phyloP scores from a whole-genome alignment of 1,139 yeast species.

The Saccharomyces pastorianus region DNA sequence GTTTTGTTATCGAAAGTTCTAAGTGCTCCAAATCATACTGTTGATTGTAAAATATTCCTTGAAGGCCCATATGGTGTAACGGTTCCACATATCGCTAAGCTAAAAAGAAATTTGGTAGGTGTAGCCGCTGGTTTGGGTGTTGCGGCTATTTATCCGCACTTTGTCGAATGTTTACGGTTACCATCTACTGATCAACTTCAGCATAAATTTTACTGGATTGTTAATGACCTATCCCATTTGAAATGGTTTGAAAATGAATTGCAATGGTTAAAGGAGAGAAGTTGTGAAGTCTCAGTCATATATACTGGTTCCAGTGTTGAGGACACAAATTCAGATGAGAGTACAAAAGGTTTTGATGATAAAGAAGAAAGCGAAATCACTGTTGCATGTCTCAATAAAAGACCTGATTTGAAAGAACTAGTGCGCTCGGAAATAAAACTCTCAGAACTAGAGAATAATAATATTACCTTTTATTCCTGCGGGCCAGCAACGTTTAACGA shows the following conservation, averaged over 20 bases:
- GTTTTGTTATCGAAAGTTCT: constrained; percentile 31
- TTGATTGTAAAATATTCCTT: constrained; percentile 34
- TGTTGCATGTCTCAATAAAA: constrained; percentile 28
- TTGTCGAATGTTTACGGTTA: constrained; percentile 8
- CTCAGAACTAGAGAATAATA: constrained; percentile 9
- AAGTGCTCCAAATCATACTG: constrained; percentile 18
- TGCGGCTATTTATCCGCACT: constrained; percentile 24
- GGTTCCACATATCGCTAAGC: constrained; percentile 33
- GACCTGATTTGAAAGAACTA: constrained; percentile 38
- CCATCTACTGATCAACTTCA: background rate
- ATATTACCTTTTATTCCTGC: constrained; percentile 34
- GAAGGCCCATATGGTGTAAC: constrained; percentile 61
- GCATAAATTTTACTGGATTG: constrained; percentile 22
- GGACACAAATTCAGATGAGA: background rate
- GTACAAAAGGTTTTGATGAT: background rate
- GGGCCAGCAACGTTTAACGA: constrained; percentile 40
- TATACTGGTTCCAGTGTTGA: constrained; percentile 4
- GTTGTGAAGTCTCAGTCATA: constrained; percentile 25
- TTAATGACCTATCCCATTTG: constrained; percentile 22
- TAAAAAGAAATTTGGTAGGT: constrained; percentile 16
- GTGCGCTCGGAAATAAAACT: constrained; percentile 33
- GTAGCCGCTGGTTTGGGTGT: constrained; percentile 27
- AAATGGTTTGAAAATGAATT: constrained; percentile 36
- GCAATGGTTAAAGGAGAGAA: constrained; percentile 26
- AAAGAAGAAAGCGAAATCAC: constrained; percentile 11